Evolutionary conservation across 2,329 filamentous ascomycete species (phyloP).

Genomic region (Ophiostoma tasmaniense): DNA sequence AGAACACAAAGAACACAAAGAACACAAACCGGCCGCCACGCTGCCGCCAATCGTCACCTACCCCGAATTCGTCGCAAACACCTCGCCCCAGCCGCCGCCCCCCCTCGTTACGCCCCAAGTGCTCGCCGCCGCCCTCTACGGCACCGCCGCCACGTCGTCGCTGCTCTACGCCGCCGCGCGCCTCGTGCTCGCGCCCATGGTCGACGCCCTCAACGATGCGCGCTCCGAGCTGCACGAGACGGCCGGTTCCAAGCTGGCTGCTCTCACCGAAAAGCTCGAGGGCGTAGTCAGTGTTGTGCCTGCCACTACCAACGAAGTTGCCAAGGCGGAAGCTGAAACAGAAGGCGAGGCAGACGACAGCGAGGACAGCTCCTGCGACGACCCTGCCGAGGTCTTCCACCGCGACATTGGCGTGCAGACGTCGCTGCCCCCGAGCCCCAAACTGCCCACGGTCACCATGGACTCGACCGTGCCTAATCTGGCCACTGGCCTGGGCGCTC

Average conservation of each 20-base stretch:
- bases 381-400: slow-evolving; percentile 72
- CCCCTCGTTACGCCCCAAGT: slow-evolving; percentile 54
- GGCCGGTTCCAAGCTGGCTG: slow-evolving; percentile 37
- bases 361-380: slow-evolving; percentile 38
- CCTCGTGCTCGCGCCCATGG: slow-evolving; percentile 58
- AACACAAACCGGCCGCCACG: not conserved
- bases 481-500: not conserved
- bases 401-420: slow-evolving; percentile 76
- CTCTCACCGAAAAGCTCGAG: slow-evolving; percentile 45
- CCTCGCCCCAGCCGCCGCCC: slow-evolving; percentile 39
- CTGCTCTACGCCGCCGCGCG: slow-evolving; percentile 63
- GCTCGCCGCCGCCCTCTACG: slow-evolving; percentile 51
- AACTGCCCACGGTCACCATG: slow-evolving; percentile 16
- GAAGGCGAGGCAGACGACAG: too few species aligned
- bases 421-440: slow-evolving; percentile 41
- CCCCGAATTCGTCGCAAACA: slow-evolving; percentile 57
- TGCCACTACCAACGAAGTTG: not conserved
- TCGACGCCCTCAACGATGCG: slow-evolving; percentile 42
- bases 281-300: slow-evolving; percentile 54
- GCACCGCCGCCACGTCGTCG: slow-evolving; percentile 49
- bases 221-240: slow-evolving; percentile 45
- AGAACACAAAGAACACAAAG: not conserved
- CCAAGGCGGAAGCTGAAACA: too few species aligned
- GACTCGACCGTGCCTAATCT: slow-evolving; percentile 11
- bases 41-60: slow-evolving; percentile 59